A percentile compares a stretch with the other conserved stretches of the same genome.
Conservation (phyloP, 805 yeast species). For the Candida alai region DNA sequence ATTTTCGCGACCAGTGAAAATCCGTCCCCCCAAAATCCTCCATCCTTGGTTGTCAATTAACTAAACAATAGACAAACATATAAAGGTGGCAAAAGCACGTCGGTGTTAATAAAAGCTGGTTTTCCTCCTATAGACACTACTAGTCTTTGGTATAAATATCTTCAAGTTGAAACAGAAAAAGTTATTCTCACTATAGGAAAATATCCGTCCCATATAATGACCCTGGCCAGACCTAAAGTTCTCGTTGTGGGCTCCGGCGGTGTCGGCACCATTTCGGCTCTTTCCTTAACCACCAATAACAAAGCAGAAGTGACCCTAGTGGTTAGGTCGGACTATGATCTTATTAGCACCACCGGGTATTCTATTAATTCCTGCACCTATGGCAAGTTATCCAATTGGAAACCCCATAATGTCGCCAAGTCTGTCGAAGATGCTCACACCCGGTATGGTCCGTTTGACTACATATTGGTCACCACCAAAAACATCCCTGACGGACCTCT, state of each 20-base stretch:
- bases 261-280: slow-evolving; percentile 76
- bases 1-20: too few species aligned
- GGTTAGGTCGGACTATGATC: slow-evolving; percentile 34
- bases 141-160: too few species aligned
- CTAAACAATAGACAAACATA: too few species aligned
- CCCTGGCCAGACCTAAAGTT: slow-evolving; percentile 27
- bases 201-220: slow-evolving; percentile 1
- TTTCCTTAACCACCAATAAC: slow-evolving; percentile 49
- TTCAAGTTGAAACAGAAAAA: too few species aligned
- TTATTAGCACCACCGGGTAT: slow-evolving; percentile 26
- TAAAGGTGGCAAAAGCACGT: too few species aligned
- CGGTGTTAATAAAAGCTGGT: too few species aligned
- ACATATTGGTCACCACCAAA: slow-evolving; percentile 36
- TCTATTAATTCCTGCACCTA: slow-evolving; percentile 30
- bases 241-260: slow-evolving; percentile 82
- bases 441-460: slow-evolving; percentile 29
- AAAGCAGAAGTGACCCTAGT: slow-evolving; percentile 38
- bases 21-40: too few species aligned
- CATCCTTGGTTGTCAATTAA: too few species aligned
- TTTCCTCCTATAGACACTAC: too few species aligned
- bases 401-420: slow-evolving; percentile 26
- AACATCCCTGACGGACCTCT: slow-evolving; percentile 32
- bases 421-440: slow-evolving; percentile 26
- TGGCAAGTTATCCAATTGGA: slow-evolving; percentile 27
- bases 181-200: too few species aligned